Base-by-base conservation (phyloP, 73 alveolate genomes). In the Breviolum minutum region DNA sequence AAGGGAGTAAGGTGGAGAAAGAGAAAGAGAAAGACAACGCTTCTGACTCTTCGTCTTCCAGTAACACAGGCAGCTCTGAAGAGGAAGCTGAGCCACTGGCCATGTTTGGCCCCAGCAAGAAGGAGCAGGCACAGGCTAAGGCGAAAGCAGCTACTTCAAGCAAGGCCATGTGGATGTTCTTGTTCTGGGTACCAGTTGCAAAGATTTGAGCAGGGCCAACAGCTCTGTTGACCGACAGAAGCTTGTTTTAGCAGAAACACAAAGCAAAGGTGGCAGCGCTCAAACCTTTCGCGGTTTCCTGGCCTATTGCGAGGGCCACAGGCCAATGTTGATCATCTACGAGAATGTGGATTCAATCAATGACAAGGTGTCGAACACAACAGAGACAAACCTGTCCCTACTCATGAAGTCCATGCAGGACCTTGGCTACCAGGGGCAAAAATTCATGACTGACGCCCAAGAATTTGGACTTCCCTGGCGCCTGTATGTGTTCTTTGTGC, bases 381-480 rank as follows among this genome's bases (percentile, higher is more conserved):
- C 82, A 7, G 83, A 87, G 82, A 87, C 66, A 4, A 87, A 87
- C 68, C 66, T 63, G 64, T 19, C 13, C 83, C 17, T 87, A 14
- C 71, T 87, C 69, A n/a, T 87, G 95, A 30, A 63, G 40, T 63
- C 27, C 27, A 87, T 87, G 95, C 66, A 13, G 24, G 70, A n/a
- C 0, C 5, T 2, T 7, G 62, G 69, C 81, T 87, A 87, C 83
- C 69, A 63, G 32, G 95, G 95, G 61, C 81, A 87, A 29, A 68
- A 64, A 61, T 64, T 87, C 63, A 87, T 87, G 95, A 87, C 83
- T 5, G 95, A 87, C 24, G 95, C 95, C n/a, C 95, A 66, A 11
- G 95, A 87, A 40, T 87, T 87, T 17, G 95, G 95, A 0, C 76
- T 87, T 64, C 95, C 95, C 7, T 87, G 82, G 69, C 63, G 95